Base-by-base conservation (phyloP, 169 alveolate species). In the Babesia caballi region DNA sequence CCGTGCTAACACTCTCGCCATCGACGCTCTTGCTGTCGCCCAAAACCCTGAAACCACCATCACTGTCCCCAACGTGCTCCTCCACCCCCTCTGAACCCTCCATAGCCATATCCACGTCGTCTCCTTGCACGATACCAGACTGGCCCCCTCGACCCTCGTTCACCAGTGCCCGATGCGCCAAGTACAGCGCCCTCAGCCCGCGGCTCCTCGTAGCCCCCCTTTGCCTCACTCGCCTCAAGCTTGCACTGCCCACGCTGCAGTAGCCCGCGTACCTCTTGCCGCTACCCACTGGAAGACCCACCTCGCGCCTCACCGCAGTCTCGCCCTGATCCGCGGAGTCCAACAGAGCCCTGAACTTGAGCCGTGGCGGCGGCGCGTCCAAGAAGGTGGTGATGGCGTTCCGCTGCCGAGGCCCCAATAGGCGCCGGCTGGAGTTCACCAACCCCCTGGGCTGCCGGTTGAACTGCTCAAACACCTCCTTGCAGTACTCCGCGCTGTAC, bases 371-470 rank as follows among this genome's bases (percentile, higher is more conserved):
- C 27, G 87, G 87, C 25, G 82, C 50, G 52, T 68, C 82, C 23
- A 78, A 36, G 65, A 78, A 67, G 30, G 82, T 61, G 40, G 73
- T 73, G 35, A 78, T 78, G 17, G 87, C 73, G n/a, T 78, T 78
- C 8, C 81, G 40, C 32, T 78, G 87, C 30, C 73, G 25, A 12
- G 87, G 87, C 33, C 83, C 81, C 19, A 78, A 70, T n/a, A 78
- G 57, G 19, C 73, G 25, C 42, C 77, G 41, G 41, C 81, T 65
- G 25, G 87, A 78, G 47, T 78, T 78, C 7, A 78, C 71, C n/a
- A 78, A 70, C 19, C 82, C 87, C 19, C 87, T 67, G 6, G 87
- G 87, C 38, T 28, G 54, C 66, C 69, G 54, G 28, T 42, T 59
- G 35, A 78, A 35, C 19, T 28, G 57, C 2, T 38, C 25, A 32